phyloP scores from a whole-genome alignment of 345 rosid species.

The thale cress (Arabidopsis thaliana) region TAIR10.1 NC_003076.8:8382501-8383000 shows the following conservation, averaged over 20 bases:
- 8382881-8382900: constrained; percentile 49
- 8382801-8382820: background rate
- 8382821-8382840: background rate
- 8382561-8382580: background rate
- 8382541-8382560: background rate
- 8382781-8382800: background rate
- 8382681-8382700: background rate
- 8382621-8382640: background rate
- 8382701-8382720: background rate
- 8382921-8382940: constrained; percentile 95
- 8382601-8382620: background rate
- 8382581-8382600: background rate
- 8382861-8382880: background rate
- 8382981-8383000: constrained; percentile 73
- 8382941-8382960: constrained; percentile 58
- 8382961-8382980: constrained; percentile 78
- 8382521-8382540: background rate
- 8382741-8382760: background rate
- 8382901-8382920: constrained; percentile 81
- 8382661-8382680: background rate
- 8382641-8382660: background rate
- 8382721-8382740: background rate
- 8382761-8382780: background rate
- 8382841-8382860: background rate
- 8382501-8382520: background rate